These are phyloP conservation scores for Saccharomycopsis sp. DNA, from an alignment of 805 yeast species.

Conservation along the genomic window DNA sequence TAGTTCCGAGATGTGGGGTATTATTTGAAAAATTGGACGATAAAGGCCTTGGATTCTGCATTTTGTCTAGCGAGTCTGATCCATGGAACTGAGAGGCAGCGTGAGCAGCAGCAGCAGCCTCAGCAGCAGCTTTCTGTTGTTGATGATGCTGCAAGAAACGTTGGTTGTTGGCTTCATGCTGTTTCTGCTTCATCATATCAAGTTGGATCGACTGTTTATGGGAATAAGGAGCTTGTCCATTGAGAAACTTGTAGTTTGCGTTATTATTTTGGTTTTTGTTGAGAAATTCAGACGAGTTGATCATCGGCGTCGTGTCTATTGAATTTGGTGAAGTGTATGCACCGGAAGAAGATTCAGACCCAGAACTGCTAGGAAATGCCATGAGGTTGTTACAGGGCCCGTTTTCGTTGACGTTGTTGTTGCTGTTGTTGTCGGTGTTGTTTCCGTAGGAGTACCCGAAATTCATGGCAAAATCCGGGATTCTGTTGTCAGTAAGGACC, in stretches of 20 bases:
- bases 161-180: slow-evolving; percentile 33
- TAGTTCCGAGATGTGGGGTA: neutral
- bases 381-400: slow-evolving; percentile 8
- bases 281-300: neutral
- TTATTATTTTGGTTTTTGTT: neutral
- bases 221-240: neutral
- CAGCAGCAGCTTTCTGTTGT: neutral
- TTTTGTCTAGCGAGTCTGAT: neutral
- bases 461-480: neutral
- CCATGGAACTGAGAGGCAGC: neutral
- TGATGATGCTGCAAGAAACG: slow-evolving; percentile 26
- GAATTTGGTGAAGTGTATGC: slow-evolving; percentile 7
- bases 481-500: neutral
- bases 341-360: slow-evolving; percentile 1
- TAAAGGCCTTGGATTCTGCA: neutral
- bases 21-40: neutral
- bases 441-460: neutral
- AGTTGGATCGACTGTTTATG: neutral
- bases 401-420: neutral
- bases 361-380: slow-evolving; percentile 20
- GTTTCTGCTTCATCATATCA: neutral
- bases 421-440: slow-evolving; percentile 1
- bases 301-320: slow-evolving; percentile 2
- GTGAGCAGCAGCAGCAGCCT: neutral
- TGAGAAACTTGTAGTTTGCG: neutral